Evolutionary conservation across 345 rosid species (phyloP).

Genomic region (Eucalyptus guilfoylei): DNA sequence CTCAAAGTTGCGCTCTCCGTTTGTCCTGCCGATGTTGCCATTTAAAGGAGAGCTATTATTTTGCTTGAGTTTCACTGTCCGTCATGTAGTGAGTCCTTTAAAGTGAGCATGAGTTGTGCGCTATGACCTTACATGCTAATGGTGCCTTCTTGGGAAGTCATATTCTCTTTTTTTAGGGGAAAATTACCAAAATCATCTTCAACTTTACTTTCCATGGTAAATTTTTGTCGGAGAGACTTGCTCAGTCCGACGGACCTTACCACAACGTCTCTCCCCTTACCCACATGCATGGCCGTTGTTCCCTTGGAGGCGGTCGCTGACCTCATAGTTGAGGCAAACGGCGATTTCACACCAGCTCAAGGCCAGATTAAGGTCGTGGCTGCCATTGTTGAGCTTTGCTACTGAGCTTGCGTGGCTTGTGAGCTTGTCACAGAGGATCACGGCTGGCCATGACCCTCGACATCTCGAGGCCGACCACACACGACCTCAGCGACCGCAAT

Average conservation of each 20-base stretch:
- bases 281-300: not conserved
- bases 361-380: not conserved
- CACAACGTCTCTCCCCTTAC: no score
- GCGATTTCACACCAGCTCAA: not conserved
- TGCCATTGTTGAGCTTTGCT: not conserved
- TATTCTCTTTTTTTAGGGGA: no score
- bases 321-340: not conserved
- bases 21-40: no score
- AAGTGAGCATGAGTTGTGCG: constrained; percentile 9
- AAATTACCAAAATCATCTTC: no score
- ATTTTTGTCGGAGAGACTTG: no score
- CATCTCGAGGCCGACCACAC: not conserved
- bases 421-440: not conserved
- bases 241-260: no score
- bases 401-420: no score
- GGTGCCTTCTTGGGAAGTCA: no score
- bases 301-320: not conserved
- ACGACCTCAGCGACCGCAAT: not conserved
- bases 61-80: no score
- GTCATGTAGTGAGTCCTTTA: not conserved
- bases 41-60: no score
- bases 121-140: constrained; percentile 2
- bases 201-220: no score
- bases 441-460: not conserved
- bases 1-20: no score